Evolutionary conservation across 768 basidiomycete genomes (phyloP).

Genomic region (Collybia nuda): DNA sequence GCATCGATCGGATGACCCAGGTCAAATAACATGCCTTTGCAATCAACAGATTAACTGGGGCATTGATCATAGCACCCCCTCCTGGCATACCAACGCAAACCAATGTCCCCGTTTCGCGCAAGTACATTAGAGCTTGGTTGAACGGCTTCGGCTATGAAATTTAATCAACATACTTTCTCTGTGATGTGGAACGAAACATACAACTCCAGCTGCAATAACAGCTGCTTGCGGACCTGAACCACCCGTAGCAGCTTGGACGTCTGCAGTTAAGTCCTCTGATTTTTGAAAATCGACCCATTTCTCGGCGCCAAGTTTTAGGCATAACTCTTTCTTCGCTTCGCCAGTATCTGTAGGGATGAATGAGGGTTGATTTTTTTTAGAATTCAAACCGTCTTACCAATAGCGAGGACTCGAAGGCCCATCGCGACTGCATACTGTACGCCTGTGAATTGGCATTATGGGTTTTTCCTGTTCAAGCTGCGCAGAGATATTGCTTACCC

Average conservation of each 20-base stretch:
- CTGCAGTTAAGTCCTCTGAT: constrained; percentile 55
- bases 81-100: constrained; percentile 69
- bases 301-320: constrained; percentile 54
- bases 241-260: constrained; percentile 58
- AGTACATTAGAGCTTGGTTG: constrained; percentile 64
- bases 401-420: constrained; percentile 66
- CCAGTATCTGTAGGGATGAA: constrained; percentile 64
- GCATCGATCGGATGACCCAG: constrained; percentile 9
- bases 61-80: constrained; percentile 46
- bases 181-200: constrained; percentile 15
- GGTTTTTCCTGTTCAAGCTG: too few relatives aligned
- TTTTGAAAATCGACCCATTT: constrained; percentile 78
- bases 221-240: constrained; percentile 75
- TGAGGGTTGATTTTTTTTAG: background rate
- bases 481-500: constrained; percentile 30
- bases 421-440: constrained; percentile 77
- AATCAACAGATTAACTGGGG: constrained; percentile 44
- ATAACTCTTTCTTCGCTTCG: constrained; percentile 61
- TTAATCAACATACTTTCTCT: too few relatives aligned
- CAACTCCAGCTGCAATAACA: constrained; percentile 55
- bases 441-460: constrained; percentile 29
- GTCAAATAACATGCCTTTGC: constrained; percentile 24
- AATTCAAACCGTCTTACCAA: constrained; percentile 25
- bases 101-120: constrained; percentile 66
- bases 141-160: constrained; percentile 30